Conservation (phyloP, 768 basidiomycete genomes). For the Kwoniella bestiolae region DNA sequence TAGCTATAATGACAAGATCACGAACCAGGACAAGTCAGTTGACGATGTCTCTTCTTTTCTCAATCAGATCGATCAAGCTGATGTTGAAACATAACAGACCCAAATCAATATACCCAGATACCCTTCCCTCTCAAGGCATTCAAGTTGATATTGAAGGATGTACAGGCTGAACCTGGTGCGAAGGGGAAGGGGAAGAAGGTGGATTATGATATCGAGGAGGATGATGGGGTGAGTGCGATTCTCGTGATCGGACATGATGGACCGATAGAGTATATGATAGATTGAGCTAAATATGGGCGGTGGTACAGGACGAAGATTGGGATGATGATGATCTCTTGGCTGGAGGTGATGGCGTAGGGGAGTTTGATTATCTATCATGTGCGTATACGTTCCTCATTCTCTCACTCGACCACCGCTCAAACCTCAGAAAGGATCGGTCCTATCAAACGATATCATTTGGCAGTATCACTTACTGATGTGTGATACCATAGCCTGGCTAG, state of each 20-base stretch:
- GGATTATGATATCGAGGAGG: slow-evolving; percentile 58
- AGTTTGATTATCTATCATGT: slow-evolving; percentile 77
- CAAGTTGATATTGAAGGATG: slow-evolving; percentile 82
- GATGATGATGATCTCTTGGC: slow-evolving; percentile 77
- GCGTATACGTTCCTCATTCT: slow-evolving; percentile 22
- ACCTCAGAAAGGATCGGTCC: too few relatives aligned
- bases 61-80: background rate
- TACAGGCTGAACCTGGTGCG: slow-evolving; percentile 68
- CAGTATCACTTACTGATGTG: too few relatives aligned
- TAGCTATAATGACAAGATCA: slow-evolving; percentile 97
- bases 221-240: slow-evolving; percentile 50
- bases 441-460: too few relatives aligned
- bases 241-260: too few relatives aligned
- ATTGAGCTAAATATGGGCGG: too few relatives aligned
- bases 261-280: too few relatives aligned
- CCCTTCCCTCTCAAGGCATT: slow-evolving; percentile 90
- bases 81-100: too few relatives aligned
- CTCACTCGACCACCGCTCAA: background rate
- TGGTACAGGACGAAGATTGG: slow-evolving; percentile 91
- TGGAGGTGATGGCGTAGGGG: slow-evolving; percentile 63
- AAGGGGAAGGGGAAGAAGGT: slow-evolving; percentile 63
- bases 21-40: slow-evolving; percentile 81
- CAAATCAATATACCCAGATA: slow-evolving; percentile 81
- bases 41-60: background rate
- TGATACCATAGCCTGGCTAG: slow-evolving; percentile 50